Conservation (phyloP, 169 alveolate species). For the Cryptosporidium sp. region DNA sequence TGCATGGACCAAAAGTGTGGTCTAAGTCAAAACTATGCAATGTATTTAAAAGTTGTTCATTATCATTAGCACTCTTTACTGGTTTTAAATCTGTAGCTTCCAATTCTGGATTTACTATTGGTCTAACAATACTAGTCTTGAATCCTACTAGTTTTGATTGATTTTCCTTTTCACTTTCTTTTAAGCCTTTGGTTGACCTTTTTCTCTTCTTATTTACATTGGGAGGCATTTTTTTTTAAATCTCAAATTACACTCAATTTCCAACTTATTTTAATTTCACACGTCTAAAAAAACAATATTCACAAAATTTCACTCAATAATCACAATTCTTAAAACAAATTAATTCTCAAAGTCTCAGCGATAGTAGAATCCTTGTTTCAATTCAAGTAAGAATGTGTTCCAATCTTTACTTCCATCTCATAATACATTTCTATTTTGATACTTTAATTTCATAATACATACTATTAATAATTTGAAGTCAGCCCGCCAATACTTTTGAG, state of each 20-base stretch:
- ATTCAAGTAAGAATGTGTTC: neutral
- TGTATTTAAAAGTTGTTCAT: neutral
- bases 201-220: neutral
- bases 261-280: neutral
- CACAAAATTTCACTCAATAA: neutral
- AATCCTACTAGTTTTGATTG: constrained; percentile 35
- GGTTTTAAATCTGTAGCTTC: neutral
- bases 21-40: constrained; percentile 30
- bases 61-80: neutral
- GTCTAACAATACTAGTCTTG: neutral
- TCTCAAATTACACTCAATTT: neutral
- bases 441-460: no score
- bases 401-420: neutral
- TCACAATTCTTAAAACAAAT: neutral
- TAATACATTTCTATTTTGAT: no score
- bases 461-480: neutral
- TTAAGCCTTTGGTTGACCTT: neutral
- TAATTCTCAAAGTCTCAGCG: no score
- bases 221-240: neutral
- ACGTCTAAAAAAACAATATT: neutral
- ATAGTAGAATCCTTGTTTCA: no score
- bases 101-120: constrained; percentile 4
- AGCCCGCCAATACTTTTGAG: neutral
- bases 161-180: neutral
- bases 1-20: constrained; percentile 52